phyloP scores from a whole-genome alignment of 2,329 filamentous ascomycete genomes.

The Paraphaeosphaeria minitans region DNA sequence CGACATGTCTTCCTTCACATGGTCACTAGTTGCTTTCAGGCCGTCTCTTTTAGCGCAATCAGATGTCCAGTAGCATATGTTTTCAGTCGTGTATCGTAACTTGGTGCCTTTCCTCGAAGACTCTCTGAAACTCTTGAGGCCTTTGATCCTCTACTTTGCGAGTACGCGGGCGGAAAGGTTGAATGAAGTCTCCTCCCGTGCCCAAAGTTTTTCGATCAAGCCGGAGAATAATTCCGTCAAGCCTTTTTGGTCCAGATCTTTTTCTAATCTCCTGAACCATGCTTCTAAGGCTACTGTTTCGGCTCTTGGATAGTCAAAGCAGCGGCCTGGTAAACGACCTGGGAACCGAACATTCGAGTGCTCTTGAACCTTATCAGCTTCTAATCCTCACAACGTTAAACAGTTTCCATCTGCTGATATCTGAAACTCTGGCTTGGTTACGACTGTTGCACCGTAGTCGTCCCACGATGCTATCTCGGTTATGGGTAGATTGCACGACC shows the following conservation, averaged over 20 bases:
- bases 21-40: neutral
- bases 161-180: neutral
- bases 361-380: neutral
- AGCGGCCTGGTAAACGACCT: neutral
- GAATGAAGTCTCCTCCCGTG: neutral
- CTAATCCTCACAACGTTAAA: neutral
- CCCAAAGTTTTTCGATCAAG: neutral
- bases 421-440: neutral
- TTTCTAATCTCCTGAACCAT: neutral
- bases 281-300: neutral
- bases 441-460: neutral
- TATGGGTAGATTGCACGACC: conserved; percentile 1
- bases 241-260: neutral
- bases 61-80: neutral
- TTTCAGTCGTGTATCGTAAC: too few relatives aligned
- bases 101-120: too few relatives aligned
- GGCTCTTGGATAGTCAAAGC: neutral
- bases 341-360: neutral
- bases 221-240: neutral
- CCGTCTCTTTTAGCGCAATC: neutral
- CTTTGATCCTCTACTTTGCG: neutral
- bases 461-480: conserved; percentile 8
- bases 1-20: neutral
- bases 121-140: neutral
- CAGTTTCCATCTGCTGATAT: neutral